phyloP scores from a whole-genome alignment of 805 yeast species.

The Alloascoidea africana region DNA sequence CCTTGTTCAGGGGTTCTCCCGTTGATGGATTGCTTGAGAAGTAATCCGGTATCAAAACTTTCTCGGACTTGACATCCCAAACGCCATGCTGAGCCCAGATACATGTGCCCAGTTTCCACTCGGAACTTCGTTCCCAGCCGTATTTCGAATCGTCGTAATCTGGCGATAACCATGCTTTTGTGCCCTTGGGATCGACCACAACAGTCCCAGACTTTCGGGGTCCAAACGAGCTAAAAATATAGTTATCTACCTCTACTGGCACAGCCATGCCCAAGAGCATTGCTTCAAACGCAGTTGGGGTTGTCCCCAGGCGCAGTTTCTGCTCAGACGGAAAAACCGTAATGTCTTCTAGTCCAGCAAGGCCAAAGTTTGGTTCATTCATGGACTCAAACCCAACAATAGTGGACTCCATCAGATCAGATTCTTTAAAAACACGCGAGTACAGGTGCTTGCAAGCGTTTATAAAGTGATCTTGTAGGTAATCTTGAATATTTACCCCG shows the following conservation, averaged over 20 bases:
- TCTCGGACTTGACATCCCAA: slow-evolving; percentile 39
- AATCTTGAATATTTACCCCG: slow-evolving; percentile 66
- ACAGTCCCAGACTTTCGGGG: slow-evolving; percentile 48
- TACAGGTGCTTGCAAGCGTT: slow-evolving; percentile 36
- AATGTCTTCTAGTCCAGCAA: slow-evolving; percentile 47
- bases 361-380: slow-evolving; percentile 77
- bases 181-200: slow-evolving; percentile 51
- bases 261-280: slow-evolving; percentile 70
- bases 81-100: slow-evolving; percentile 70
- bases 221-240: slow-evolving; percentile 60
- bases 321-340: slow-evolving; percentile 39
- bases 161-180: slow-evolving; percentile 48
- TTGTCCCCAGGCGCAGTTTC: slow-evolving; percentile 59
- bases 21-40: slow-evolving; percentile 26
- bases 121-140: slow-evolving; percentile 48
- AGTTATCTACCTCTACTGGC: slow-evolving; percentile 50
- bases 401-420: slow-evolving; percentile 31
- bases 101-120: slow-evolving; percentile 66
- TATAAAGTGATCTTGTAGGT: slow-evolving; percentile 48
- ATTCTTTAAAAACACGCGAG: slow-evolving; percentile 22
- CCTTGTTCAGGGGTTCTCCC: slow-evolving; percentile 27
- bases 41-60: slow-evolving; percentile 32
- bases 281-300: slow-evolving; percentile 70
- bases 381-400: slow-evolving; percentile 69
- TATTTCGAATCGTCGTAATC: slow-evolving; percentile 46